phyloP scores from a whole-genome alignment of 2,329 filamentous ascomycete genomes.

The Furcasterigmium furcatum region DNA sequence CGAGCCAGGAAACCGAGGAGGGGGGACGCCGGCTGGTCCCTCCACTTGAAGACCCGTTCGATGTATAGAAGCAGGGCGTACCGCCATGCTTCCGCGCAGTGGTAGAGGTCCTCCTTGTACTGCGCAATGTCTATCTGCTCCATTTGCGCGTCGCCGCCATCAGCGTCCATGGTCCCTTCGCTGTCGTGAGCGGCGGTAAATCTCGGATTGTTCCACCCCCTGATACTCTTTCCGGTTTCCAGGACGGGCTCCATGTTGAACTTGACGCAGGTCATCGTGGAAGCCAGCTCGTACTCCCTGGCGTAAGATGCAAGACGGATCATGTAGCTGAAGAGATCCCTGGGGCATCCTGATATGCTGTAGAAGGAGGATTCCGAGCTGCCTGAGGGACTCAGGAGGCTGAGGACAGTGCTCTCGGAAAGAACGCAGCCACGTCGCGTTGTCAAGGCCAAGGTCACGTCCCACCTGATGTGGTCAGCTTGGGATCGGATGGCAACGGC shows the following conservation, averaged over 20 bases:
- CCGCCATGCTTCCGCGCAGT: slow-evolving; percentile 30
- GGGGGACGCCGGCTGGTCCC: slow-evolving; percentile 4
- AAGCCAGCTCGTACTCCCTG: slow-evolving; percentile 19
- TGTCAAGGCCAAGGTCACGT: slow-evolving; percentile 27
- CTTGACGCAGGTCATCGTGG: slow-evolving; percentile 24
- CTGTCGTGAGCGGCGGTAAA: slow-evolving; percentile 4
- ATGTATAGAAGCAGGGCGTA: slow-evolving; percentile 27
- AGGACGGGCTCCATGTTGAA: slow-evolving; percentile 18
- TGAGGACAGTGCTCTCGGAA: slow-evolving; percentile 7
- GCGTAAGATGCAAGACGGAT: slow-evolving; percentile 23
- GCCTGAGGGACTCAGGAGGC: slow-evolving; percentile 11
- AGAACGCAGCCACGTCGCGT: slow-evolving; percentile 22
- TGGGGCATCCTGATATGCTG: slow-evolving; percentile 26
- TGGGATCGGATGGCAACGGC: background rate
- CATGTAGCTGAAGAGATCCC: slow-evolving; percentile 20
- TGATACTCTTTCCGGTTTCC: slow-evolving; percentile 15
- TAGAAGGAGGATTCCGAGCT: slow-evolving; percentile 22
- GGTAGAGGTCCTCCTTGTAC: slow-evolving; percentile 20
- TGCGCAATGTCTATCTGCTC: slow-evolving; percentile 6
- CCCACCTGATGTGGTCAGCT: slow-evolving; percentile 25
- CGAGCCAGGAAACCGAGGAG: slow-evolving; percentile 19
- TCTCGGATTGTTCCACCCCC: slow-evolving; percentile 13
- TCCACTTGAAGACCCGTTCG: slow-evolving; percentile 21
- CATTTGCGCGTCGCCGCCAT: background rate
- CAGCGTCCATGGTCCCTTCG: background rate